Evolutionary conservation across 768 basidiomycete genomes (phyloP).

Genomic region (Trametes cubensis): DNA sequence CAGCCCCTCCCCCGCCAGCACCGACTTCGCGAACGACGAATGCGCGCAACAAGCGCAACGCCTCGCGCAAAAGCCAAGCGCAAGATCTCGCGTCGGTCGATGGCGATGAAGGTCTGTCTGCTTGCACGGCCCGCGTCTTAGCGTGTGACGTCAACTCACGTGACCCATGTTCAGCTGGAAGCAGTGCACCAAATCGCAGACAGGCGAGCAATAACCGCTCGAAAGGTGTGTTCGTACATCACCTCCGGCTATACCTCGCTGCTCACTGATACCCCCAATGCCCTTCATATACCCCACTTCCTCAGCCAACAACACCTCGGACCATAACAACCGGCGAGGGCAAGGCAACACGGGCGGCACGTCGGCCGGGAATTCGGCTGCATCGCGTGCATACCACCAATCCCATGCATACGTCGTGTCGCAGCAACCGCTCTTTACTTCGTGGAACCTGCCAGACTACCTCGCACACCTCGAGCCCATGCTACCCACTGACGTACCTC

Average conservation of each 20-base stretch:
- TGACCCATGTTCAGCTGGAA: slow-evolving; percentile 37
- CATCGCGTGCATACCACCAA: slow-evolving; percentile 71
- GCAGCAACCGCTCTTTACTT: slow-evolving; percentile 77
- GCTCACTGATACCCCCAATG: slow-evolving; percentile 24
- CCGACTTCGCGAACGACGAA: slow-evolving; percentile 30
- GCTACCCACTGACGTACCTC: slow-evolving; percentile 75
- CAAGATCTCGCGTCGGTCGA: slow-evolving; percentile 45
- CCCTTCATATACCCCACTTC: slow-evolving; percentile 15
- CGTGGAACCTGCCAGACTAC: slow-evolving; percentile 94
- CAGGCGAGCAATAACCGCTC: slow-evolving; percentile 43
- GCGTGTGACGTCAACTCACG: slow-evolving; percentile 38
- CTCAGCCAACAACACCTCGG: slow-evolving; percentile 40
- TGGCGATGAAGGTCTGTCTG: slow-evolving; percentile 66
- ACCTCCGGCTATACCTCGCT: slow-evolving; percentile 26
- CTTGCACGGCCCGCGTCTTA: neutral
- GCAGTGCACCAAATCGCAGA: slow-evolving; percentile 38
- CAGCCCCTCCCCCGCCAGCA: slow-evolving; percentile 22
- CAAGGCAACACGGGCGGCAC: slow-evolving; percentile 43
- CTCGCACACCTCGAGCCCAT: slow-evolving; percentile 83
- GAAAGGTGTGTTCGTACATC: slow-evolving; percentile 33
- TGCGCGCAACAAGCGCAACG: slow-evolving; percentile 34
- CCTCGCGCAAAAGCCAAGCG: slow-evolving; percentile 35
- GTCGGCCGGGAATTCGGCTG: slow-evolving; percentile 29
- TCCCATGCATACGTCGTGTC: slow-evolving; percentile 80
- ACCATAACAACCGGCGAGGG: slow-evolving; percentile 53